Conservation (phyloP, 139 green algal genomes). For the Haematococcus sp. region DNA sequence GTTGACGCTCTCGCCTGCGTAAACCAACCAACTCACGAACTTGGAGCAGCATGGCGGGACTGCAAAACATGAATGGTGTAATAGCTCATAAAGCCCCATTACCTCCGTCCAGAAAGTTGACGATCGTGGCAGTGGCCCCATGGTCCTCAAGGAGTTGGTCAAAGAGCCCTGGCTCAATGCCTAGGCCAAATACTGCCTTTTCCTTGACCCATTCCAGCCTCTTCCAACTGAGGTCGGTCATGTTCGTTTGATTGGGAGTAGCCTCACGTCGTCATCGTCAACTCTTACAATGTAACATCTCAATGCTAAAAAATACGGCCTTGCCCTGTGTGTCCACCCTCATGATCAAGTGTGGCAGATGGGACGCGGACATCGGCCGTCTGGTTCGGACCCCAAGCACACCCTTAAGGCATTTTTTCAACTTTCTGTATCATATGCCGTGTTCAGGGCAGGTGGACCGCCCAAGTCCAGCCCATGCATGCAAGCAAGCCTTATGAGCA, state of each 20-base stretch:
- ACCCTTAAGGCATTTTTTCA: too few relatives aligned
- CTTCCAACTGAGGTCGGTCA: not conserved
- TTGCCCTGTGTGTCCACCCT: too few relatives aligned
- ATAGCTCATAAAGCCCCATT: not conserved
- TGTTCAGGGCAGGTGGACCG: too few relatives aligned
- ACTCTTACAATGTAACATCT: too few relatives aligned
- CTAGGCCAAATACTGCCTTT: slow-evolving; percentile 28
- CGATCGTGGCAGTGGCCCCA: slow-evolving; percentile 9
- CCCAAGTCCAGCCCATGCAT: too few relatives aligned
- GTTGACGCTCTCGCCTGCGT: slow-evolving; percentile 7
- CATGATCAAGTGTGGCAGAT: too few relatives aligned
- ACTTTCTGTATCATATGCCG: too few relatives aligned
- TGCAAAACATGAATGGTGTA: not conserved
- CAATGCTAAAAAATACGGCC: too few relatives aligned
- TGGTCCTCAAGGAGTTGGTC: slow-evolving; percentile 17
- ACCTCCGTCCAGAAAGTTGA: slow-evolving; percentile 44
- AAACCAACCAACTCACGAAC: not conserved
- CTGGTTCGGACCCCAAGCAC: too few relatives aligned
- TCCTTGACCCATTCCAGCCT: slow-evolving; percentile 39
- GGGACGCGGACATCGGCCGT: too few relatives aligned
- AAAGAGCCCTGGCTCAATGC: slow-evolving; percentile 25
- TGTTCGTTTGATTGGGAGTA: not conserved
- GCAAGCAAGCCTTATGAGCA: too few relatives aligned
- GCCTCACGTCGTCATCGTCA: too few relatives aligned
- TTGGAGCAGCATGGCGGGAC: not conserved